Evolutionary conservation across 225 moss, liverwort and hornwort genomes (phyloP).

Genomic region (Takakia lepidozioides): DNA sequence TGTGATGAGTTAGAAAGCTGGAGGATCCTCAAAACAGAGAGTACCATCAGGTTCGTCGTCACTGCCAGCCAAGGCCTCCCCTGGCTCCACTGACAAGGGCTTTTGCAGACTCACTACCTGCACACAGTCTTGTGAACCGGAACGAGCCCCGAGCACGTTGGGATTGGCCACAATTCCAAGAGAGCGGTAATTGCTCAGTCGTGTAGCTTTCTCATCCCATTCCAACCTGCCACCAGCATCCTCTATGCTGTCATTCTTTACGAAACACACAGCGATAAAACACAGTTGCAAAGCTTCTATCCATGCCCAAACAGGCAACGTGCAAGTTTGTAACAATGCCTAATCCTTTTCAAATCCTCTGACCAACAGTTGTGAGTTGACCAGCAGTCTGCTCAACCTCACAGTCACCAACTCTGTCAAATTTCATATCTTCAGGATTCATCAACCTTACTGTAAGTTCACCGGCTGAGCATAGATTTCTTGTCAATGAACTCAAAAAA

Average conservation of each 20-base stretch:
- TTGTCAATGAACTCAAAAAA: too few species aligned
- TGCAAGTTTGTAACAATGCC: background rate
- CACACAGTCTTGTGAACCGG: slow-evolving; percentile 53
- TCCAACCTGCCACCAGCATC: slow-evolving; percentile 25
- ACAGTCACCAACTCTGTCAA: too few species aligned
- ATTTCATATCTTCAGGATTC: too few species aligned
- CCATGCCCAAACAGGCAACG: background rate
- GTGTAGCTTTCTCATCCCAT: slow-evolving; percentile 51
- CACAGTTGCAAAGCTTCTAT: background rate
- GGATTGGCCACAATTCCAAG: slow-evolving; percentile 82
- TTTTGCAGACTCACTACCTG: slow-evolving; percentile 64
- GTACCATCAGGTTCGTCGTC: slow-evolving; percentile 89
- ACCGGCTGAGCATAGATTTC: too few species aligned
- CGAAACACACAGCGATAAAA: too few species aligned
- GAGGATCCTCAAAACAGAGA: too few species aligned
- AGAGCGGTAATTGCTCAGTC: slow-evolving; percentile 59
- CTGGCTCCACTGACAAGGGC: slow-evolving; percentile 37
- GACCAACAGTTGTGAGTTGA: too few species aligned
- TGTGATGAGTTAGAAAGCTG: background rate
- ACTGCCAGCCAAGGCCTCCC: slow-evolving; percentile 45
- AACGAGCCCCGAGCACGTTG: slow-evolving; percentile 72
- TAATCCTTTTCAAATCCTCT: too few species aligned
- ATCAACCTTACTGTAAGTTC: too few species aligned
- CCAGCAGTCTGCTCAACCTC: too few species aligned
- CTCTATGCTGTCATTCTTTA: too few species aligned